Percentiles rank a stretch among this genome's conserved stretches.
Evolutionary conservation across 2,329 filamentous ascomycete species (phyloP).

Genomic region (Verticillium nonalfalfae): DNA sequence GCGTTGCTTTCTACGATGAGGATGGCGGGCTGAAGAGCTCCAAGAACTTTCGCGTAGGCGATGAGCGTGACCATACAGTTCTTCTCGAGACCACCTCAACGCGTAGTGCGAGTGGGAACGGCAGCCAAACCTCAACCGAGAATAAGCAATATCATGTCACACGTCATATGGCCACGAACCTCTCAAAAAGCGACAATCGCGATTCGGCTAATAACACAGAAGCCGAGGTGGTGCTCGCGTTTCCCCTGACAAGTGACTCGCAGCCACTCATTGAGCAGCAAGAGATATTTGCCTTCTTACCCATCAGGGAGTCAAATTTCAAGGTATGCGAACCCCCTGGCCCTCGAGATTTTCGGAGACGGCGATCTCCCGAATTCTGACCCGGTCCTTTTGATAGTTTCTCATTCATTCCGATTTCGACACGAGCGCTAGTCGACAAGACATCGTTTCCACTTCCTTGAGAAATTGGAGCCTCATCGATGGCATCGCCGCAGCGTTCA

Average conservation of each 20-base stretch:
- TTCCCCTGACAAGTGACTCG: constrained; percentile 27
- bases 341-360: not conserved
- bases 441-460: constrained; percentile 26
- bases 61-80: constrained; percentile 5
- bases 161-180: constrained; percentile 16
- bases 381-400: constrained; percentile 22
- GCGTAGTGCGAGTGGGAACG: not conserved
- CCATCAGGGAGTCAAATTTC: constrained; percentile 33
- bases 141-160: constrained; percentile 22
- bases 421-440: constrained; percentile 35
- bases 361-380: not conserved
- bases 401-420: constrained; percentile 45
- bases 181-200: constrained; percentile 27
- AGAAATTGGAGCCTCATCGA: constrained; percentile 29
- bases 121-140: constrained; percentile 1
- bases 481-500: constrained; percentile 29
- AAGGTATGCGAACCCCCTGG: constrained; percentile 23
- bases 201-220: constrained; percentile 19
- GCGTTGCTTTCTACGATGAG: constrained; percentile 20
- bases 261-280: constrained; percentile 30
- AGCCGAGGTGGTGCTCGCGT: constrained; percentile 35
- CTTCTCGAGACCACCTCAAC: constrained; percentile 1
- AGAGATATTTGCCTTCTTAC: constrained; percentile 38
- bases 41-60: not conserved
- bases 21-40: constrained; percentile 6